Base-by-base conservation (phyloP, 352 stramenopile genomes). In the Halophytophthora batemanensis region DNA sequence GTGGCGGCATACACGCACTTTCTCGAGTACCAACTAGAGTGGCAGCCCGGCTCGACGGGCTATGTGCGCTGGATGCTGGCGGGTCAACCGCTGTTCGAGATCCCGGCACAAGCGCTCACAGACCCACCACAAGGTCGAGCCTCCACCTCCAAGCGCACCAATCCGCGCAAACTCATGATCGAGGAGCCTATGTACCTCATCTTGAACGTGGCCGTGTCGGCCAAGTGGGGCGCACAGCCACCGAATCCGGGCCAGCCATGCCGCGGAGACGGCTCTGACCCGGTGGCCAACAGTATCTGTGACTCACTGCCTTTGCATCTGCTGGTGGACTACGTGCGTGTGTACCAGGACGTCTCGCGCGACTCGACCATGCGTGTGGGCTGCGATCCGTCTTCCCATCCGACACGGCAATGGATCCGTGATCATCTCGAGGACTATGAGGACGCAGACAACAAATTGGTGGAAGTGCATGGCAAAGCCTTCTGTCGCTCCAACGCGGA, bases 111-210 rank as follows among this genome's bases (percentile, higher is more conserved):
- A 8, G 69, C 74, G 8, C 60, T 97, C 22, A 71, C 64, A 6
- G 55, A 72, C 12, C 66, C 70, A 35, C 71, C 79, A 2, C 79
- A 90, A 47, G 77, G 81, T 29, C 23, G n/a, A 12, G 45, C n/a
- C 11, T 17, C 6, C 35, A 19, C 6, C 35, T 59, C 22, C 4
- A 29, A 39, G 13, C 55, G 64, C 39, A 77, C 53, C 50, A 93
- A 71, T 78, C 87, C 78, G 57, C 76, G 53, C 69, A 96, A 77
- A 65, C 86, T 87, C 53, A 98, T 98, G 77, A 80, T 97, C 22
- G 81, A 95, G 25, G 95, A 98, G 61, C 95, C 95, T 0, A 90
- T 96, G 74, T 98, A 98, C 54, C 61, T 98, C 49, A 86, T 98
- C 44, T 82, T 98, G 50, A 98, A 98, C 69, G 97, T 96, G 19